Evolutionary conservation across 345 rosid species (phyloP).

Genomic region (Erodium maritimum): DNA sequence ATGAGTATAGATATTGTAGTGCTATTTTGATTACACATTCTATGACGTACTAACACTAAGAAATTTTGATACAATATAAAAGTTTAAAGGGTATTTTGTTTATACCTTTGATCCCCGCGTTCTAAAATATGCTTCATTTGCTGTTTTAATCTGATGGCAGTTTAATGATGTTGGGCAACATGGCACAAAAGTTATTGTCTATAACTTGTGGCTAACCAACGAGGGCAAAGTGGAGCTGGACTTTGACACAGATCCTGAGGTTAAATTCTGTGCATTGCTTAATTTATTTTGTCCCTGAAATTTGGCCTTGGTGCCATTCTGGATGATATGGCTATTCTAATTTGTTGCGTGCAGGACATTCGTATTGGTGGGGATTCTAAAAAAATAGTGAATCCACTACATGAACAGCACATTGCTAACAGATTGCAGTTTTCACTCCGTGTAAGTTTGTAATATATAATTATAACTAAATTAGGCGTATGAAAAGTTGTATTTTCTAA

Average conservation of each 20-base stretch:
- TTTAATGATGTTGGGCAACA: constrained; percentile 62
- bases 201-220: constrained; percentile 71
- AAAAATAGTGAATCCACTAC: constrained; percentile 19
- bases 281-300: constrained; percentile 5
- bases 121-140: neutral
- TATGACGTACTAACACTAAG: neutral
- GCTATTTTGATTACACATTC: neutral
- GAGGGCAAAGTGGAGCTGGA: constrained; percentile 65
- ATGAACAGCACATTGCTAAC: constrained; percentile 64
- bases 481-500: constrained; percentile 1
- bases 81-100: neutral
- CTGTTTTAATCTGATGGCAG: constrained; percentile 32
- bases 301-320: constrained; percentile 7
- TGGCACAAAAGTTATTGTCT: constrained; percentile 83
- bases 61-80: too few relatives aligned
- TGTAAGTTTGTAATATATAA: constrained; percentile 28
- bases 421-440: constrained; percentile 62
- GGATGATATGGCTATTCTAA: constrained; percentile 8
- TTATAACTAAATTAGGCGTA: neutral
- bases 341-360: constrained; percentile 48
- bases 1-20: neutral
- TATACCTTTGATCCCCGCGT: neutral
- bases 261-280: constrained; percentile 13
- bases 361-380: constrained; percentile 51
- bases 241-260: constrained; percentile 58